Conservation (phyloP, 2,329 filamentous ascomycete genomes). For the Corinectria fuckeliana region DNA sequence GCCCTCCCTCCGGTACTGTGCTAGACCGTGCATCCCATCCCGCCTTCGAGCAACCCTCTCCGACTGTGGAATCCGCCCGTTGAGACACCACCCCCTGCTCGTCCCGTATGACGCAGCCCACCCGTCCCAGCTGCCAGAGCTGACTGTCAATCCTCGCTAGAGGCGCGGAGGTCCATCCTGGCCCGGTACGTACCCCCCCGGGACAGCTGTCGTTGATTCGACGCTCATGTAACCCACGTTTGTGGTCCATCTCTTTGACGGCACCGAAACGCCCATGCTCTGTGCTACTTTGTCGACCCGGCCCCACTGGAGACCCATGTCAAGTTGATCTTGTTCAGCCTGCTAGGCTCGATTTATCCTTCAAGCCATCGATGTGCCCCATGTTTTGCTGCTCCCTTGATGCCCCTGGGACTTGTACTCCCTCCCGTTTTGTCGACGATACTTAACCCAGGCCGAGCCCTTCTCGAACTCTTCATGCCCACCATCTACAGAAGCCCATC, state of each 20-base stretch:
- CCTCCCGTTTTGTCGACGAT: conserved; percentile 31
- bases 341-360: conserved; percentile 47
- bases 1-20: conserved; percentile 34
- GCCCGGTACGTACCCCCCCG: conserved; percentile 23
- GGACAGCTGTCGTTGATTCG: conserved; percentile 33
- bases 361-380: conserved; percentile 43
- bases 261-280: conserved; percentile 37
- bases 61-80: conserved; percentile 42
- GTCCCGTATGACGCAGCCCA: conserved; percentile 43
- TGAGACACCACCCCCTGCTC: conserved; percentile 45
- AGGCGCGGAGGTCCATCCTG: conserved; percentile 33
- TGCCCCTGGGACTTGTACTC: conserved; percentile 32
- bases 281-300: conserved; percentile 40
- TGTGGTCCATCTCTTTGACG: conserved; percentile 40
- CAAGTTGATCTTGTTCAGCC: conserved; percentile 44
- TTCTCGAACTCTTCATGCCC: conserved; percentile 12
- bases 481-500: neutral
- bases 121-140: conserved; percentile 36
- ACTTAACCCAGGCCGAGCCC: conserved; percentile 41
- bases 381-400: conserved; percentile 44
- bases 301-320: conserved; percentile 49
- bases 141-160: conserved; percentile 35
- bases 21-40: conserved; percentile 35
- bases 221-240: conserved; percentile 44
- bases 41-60: conserved; percentile 28